phyloP scores from a whole-genome alignment of 495 filamentous ascomycete species.

The Melanomma pulvis-pyrius region DNA sequence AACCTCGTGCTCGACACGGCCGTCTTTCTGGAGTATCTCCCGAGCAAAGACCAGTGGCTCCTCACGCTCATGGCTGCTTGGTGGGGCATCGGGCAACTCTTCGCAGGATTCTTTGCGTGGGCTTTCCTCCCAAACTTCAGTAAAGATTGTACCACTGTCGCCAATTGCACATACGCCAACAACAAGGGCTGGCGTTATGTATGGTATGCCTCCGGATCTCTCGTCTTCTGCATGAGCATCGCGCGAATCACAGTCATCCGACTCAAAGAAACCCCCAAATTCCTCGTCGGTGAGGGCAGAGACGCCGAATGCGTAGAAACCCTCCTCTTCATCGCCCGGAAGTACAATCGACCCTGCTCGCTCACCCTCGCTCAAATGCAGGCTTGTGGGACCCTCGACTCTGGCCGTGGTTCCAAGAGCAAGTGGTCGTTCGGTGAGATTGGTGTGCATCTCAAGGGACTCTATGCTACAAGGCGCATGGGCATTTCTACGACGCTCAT shows the following conservation, averaged over 20 bases:
- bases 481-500: constrained; percentile 64
- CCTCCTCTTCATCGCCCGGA: constrained; percentile 62
- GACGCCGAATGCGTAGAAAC: constrained; percentile 64
- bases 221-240: constrained; percentile 68
- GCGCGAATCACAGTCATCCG: constrained; percentile 68
- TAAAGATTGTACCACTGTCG: constrained; percentile 33
- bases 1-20: constrained; percentile 73
- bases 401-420: constrained; percentile 38
- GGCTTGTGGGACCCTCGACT: constrained; percentile 54
- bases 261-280: constrained; percentile 73
- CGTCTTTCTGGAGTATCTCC: constrained; percentile 58
- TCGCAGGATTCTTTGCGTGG: constrained; percentile 48
- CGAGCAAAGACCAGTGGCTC: constrained; percentile 51
- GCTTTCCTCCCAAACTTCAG: constrained; percentile 45
- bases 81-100: constrained; percentile 53
- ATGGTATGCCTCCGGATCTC: constrained; percentile 59
- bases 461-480: constrained; percentile 65
- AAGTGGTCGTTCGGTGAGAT: constrained; percentile 50
- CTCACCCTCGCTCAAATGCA: constrained; percentile 64
- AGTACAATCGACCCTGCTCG: constrained; percentile 64
- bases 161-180: constrained; percentile 37
- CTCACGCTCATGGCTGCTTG: constrained; percentile 55
- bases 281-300: constrained; percentile 64
- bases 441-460: constrained; percentile 60
- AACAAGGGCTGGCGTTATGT: constrained; percentile 42